A percentile compares a stretch with the other conserved stretches of the same genome.
phyloP scores from a whole-genome alignment of 2,329 filamentous ascomycete species.

The Sporothrix protearum region DNA sequence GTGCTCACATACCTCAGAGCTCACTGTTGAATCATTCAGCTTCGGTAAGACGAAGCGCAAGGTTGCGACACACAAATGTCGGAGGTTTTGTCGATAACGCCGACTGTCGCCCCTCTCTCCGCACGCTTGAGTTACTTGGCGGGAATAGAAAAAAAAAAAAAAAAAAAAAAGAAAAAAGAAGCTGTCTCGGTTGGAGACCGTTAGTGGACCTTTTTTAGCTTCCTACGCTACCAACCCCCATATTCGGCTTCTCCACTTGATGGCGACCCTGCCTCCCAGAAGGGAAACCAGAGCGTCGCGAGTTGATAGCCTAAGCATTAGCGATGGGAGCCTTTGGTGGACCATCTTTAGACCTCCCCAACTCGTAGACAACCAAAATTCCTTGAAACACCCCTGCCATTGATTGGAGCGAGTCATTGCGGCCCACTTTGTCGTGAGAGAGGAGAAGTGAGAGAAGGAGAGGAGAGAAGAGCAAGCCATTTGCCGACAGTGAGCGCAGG shows the following conservation, averaged over 20 bases:
- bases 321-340: not conserved
- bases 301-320: slow-evolving; percentile 15
- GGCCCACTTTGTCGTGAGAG: not conserved
- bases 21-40: not conserved
- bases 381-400: not conserved
- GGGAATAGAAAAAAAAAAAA: not conserved
- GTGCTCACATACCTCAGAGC: not conserved
- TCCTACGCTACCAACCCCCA: not conserved
- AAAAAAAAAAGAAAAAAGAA: not conserved
- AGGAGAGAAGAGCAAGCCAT: not conserved
- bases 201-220: not conserved
- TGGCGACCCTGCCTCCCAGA: not conserved
- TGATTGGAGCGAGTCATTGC: slow-evolving; percentile 8
- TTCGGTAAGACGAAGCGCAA: not conserved
- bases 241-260: not conserved
- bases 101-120: not conserved
- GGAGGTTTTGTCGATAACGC: not conserved
- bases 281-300: slow-evolving; percentile 7
- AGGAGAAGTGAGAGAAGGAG: not conserved
- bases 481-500: not conserved
- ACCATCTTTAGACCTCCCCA: not conserved
- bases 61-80: not conserved
- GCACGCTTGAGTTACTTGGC: not conserved
- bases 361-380: not conserved
- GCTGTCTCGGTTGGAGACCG: not conserved